phyloP scores from a whole-genome alignment of 2,329 filamentous ascomycete species.

The Venturia effusa region DNA sequence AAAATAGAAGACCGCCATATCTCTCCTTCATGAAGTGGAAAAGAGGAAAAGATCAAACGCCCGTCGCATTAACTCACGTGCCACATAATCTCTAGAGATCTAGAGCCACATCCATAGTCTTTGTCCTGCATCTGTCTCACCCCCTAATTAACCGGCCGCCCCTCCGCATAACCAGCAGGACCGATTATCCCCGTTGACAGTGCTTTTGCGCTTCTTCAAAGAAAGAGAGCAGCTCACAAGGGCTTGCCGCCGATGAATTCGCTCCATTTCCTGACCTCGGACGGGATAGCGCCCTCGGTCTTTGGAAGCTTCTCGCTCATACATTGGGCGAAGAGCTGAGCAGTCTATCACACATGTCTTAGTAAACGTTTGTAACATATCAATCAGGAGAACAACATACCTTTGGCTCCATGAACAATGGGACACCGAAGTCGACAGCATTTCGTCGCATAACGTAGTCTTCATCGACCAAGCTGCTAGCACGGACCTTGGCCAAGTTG shows the following conservation, averaged over 20 bases:
- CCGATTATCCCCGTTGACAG: constrained; percentile 3
- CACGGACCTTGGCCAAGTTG: constrained; percentile 78
- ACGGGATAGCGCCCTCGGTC: constrained; percentile 66
- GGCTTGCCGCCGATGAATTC: constrained; percentile 87
- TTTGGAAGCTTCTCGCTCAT: constrained; percentile 94
- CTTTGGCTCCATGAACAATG: constrained; percentile 97
- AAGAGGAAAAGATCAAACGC: not conserved
- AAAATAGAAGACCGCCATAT: not conserved
- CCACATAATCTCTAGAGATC: not conserved
- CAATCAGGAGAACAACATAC: constrained; percentile 41
- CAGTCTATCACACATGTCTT: constrained; percentile 52
- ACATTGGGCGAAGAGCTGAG: constrained; percentile 89
- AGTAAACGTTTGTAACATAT: not conserved
- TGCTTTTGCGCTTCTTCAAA: not conserved
- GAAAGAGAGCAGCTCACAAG: constrained; percentile 38
- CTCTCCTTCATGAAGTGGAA: not conserved
- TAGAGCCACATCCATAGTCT: not conserved
- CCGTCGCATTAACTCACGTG: not conserved
- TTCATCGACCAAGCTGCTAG: constrained; percentile 75
- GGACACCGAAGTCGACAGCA: constrained; percentile 95
- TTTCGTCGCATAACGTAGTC: constrained; percentile 99
- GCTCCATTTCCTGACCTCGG: constrained; percentile 88
- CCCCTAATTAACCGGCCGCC: not conserved
- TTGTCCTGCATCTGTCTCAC: not conserved
- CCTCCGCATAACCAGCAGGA: constrained; percentile 5